These are phyloP conservation scores for Phytopythium sindhum DNA, from an alignment of 352 stramenopile genomes.

Conservation along the genomic window DNA sequence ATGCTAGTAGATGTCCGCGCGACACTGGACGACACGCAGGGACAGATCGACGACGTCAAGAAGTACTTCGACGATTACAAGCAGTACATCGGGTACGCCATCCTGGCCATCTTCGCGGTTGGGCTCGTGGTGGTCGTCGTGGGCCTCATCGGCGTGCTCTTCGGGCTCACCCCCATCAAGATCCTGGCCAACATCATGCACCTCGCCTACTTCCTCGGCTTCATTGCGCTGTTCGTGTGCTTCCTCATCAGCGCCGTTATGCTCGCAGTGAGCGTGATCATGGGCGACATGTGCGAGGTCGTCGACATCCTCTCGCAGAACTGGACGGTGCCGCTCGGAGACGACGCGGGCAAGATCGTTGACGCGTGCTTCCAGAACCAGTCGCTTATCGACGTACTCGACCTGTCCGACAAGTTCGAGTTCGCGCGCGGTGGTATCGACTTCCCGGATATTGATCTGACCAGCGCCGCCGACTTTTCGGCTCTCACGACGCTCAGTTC, in stretches of 20 bases:
- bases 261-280: slow-evolving; percentile 47
- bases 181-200: slow-evolving; percentile 68
- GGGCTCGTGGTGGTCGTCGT: slow-evolving; percentile 46
- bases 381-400: slow-evolving; percentile 58
- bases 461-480: slow-evolving; percentile 43
- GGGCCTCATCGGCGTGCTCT: slow-evolving; percentile 62
- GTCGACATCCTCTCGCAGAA: slow-evolving; percentile 39
- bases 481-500: slow-evolving; percentile 20
- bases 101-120: slow-evolving; percentile 57
- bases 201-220: slow-evolving; percentile 66
- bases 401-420: slow-evolving; percentile 43
- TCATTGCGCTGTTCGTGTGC: slow-evolving; percentile 57
- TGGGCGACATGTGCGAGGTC: slow-evolving; percentile 62
- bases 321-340: slow-evolving; percentile 53
- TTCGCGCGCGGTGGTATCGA: slow-evolving; percentile 57
- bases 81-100: slow-evolving; percentile 26
- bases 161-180: slow-evolving; percentile 58
- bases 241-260: slow-evolving; percentile 60
- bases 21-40: slow-evolving; percentile 29
- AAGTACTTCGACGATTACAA: slow-evolving; percentile 43
- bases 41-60: slow-evolving; percentile 27
- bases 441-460: slow-evolving; percentile 38
- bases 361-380: slow-evolving; percentile 66
- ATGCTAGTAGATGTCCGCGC: slow-evolving; percentile 22
- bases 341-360: slow-evolving; percentile 35